Base-by-base conservation (phyloP, 2,329 filamentous ascomycete species). In the Fusarium heterosporum region DNA sequence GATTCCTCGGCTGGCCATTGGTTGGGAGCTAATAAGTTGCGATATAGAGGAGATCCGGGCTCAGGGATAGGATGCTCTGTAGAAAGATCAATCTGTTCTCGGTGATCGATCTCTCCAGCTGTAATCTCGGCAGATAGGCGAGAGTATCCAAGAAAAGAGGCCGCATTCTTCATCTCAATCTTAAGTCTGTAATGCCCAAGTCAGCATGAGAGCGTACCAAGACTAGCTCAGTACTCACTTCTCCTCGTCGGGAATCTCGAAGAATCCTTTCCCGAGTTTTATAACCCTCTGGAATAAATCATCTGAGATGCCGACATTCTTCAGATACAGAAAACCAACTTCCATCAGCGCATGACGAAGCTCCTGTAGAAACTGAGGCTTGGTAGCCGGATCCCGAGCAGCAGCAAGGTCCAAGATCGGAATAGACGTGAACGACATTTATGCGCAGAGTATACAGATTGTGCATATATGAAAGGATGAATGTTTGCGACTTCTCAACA, bases 251-350 rank as follows among this genome's bases (percentile, higher is more conserved):
- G 92, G 90, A 55, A 96, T 83, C 61, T 92, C 87, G 72, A 97
- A 97, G 78, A 97, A 96, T 0, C 80, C 82, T 53, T 86, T 87
- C 42, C 91, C 92, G 72, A 93, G 84, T 4, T 79, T 73, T 52
- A 93, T 88, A 26, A 95, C 91, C 63, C 84, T 78, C 25, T 85
- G 74, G 70, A 91, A 88, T 51, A 95, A 79, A 38, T 85, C 81
- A 16, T 89, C 84, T 7, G 90, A 82, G 49, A 95, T 88, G 22
- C 90, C 91, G 4, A 92, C 89, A 73, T 96, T 93, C 74, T 89
- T 90, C 63, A 97, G 85, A 74, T 97, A 97, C 22, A 96, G 78
- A 73, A 97, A 97, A 3, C 93, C 93, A n/a, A 96, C 91, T 75
- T 95, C 90, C 72, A 97, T 86, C 30, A 97, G 80, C 0, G 92